Conservation (phyloP, 1,139 yeast genomes). For the Geotrichum phurueaensis region DNA sequence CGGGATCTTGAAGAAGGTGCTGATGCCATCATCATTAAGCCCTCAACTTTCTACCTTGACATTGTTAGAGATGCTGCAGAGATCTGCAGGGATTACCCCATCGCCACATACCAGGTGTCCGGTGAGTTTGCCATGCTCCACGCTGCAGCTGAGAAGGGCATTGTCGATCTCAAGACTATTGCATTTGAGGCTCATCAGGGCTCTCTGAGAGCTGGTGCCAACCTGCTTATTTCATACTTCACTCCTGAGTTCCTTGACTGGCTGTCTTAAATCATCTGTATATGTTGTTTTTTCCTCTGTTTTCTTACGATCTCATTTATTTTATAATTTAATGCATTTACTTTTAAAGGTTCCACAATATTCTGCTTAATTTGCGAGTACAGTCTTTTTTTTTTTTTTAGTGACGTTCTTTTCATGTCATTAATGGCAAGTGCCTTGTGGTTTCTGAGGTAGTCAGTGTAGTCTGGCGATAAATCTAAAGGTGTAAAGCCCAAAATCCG, state of each 20-base stretch:
- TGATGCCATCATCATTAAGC: slow-evolving; percentile 91
- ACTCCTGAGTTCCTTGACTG: slow-evolving; percentile 96
- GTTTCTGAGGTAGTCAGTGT: background rate
- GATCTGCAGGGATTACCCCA: slow-evolving; percentile 76
- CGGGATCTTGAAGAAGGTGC: slow-evolving; percentile 92
- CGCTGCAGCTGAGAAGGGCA: slow-evolving; percentile 96
- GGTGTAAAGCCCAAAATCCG: background rate
- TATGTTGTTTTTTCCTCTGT: background rate
- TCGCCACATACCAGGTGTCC: slow-evolving; percentile 93
- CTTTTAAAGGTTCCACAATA: background rate
- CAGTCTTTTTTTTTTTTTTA: too few species aligned
- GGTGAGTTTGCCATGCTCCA: slow-evolving; percentile 98
- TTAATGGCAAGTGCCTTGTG: background rate
- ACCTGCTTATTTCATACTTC: slow-evolving; percentile 82
- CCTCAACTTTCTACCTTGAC: slow-evolving; percentile 94
- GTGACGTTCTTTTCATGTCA: too few species aligned
- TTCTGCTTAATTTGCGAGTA: too few species aligned
- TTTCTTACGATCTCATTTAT: background rate
- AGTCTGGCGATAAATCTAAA: background rate
- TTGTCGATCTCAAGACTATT: slow-evolving; percentile 78
- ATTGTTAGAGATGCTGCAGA: slow-evolving; percentile 81
- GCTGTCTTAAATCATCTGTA: slow-evolving; percentile 40
- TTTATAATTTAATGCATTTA: background rate
- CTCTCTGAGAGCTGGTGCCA: slow-evolving; percentile 91
- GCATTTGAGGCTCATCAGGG: slow-evolving; percentile 94